phyloP scores from a whole-genome alignment of 2,329 filamentous ascomycete species.

The Colletotrichum sojae region DNA sequence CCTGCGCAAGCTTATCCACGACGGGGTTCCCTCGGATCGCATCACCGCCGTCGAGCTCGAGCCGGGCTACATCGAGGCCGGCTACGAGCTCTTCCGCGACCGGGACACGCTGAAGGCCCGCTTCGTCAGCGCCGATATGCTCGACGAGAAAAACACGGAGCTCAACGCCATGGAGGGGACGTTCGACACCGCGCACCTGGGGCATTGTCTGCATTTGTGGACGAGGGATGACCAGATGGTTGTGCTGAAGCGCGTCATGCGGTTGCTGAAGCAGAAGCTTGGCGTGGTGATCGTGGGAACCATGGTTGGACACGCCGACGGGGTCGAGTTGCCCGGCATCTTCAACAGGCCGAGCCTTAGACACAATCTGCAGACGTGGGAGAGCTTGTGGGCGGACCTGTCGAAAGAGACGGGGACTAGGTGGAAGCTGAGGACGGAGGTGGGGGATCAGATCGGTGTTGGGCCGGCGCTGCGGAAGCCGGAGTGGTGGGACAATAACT shows the following conservation, averaged over 20 bases:
- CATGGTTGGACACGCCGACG: slow-evolving; percentile 36
- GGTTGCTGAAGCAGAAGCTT: slow-evolving; percentile 24
- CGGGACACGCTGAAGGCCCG: slow-evolving; percentile 41
- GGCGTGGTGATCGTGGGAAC: slow-evolving; percentile 39
- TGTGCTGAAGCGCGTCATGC: slow-evolving; percentile 31
- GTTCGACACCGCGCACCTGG: slow-evolving; percentile 46
- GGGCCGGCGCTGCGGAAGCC: neutral
- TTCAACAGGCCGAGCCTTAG: slow-evolving; percentile 2
- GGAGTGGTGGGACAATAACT: slow-evolving; percentile 6
- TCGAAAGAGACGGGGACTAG: slow-evolving; percentile 37
- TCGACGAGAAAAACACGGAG: slow-evolving; percentile 40
- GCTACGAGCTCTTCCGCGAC: slow-evolving; percentile 48
- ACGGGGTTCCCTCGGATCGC: slow-evolving; percentile 43
- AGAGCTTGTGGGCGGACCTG: slow-evolving; percentile 40
- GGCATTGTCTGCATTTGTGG: slow-evolving; percentile 46
- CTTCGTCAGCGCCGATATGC: slow-evolving; percentile 44
- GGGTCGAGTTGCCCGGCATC: slow-evolving; percentile 4
- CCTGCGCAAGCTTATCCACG: slow-evolving; percentile 45
- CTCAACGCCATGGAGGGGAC: slow-evolving; percentile 38
- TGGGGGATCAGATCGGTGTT: neutral
- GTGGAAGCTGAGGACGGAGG: slow-evolving; percentile 27
- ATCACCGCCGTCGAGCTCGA: slow-evolving; percentile 46
- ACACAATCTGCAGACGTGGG: slow-evolving; percentile 41
- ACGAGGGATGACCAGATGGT: slow-evolving; percentile 42
- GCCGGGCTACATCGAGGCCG: slow-evolving; percentile 42